A percentile compares a stretch with the other conserved stretches of the same genome.
Conservation (phyloP, 1,284 basidiomycete species). For the Sphagnurus paluster region DNA sequence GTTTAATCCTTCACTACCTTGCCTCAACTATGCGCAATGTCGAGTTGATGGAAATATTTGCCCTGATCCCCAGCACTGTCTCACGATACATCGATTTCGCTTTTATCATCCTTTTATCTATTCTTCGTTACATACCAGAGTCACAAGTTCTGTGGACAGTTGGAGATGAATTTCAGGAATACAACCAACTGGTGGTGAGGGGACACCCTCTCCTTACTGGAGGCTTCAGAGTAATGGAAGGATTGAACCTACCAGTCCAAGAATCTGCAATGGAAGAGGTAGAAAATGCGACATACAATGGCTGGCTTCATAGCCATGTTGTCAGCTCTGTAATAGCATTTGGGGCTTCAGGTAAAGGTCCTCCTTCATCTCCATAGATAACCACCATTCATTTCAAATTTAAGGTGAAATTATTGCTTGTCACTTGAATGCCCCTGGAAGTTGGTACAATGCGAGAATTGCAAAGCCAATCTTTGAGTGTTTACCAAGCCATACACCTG, state of each 20-base stretch:
- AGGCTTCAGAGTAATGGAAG: constrained; percentile 42
- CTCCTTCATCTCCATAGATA: neutral
- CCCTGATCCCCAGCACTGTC: constrained; percentile 3
- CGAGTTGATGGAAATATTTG: constrained; percentile 9
- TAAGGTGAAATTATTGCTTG: constrained; percentile 6
- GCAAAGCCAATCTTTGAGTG: constrained; percentile 38
- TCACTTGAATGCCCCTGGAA: constrained; percentile 42
- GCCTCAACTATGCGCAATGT: constrained; percentile 28
- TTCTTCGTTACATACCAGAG: constrained; percentile 30
- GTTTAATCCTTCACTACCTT: constrained; percentile 45
- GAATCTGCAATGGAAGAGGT: constrained; percentile 16
- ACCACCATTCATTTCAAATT: neutral
- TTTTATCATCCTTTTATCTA: constrained; percentile 20
- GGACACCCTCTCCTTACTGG: constrained; percentile 38
- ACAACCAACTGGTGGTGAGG: constrained; percentile 27
- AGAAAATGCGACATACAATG: constrained; percentile 11
- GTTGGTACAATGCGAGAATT: constrained; percentile 48
- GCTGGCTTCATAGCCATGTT: constrained; percentile 7
- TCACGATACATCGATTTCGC: constrained; percentile 5
- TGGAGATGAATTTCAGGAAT: constrained; percentile 27
- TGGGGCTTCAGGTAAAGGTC: neutral
- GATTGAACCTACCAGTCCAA: constrained; percentile 29
- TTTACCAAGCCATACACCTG: constrained; percentile 31
- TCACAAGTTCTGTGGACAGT: constrained; percentile 35
- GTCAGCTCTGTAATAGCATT: constrained; percentile 7